Evolutionary conservation across 495 filamentous ascomycete species (phyloP), one percentile per base, ranked within the genome.

Genomic region (Aspergillus haitiensis): DNA sequence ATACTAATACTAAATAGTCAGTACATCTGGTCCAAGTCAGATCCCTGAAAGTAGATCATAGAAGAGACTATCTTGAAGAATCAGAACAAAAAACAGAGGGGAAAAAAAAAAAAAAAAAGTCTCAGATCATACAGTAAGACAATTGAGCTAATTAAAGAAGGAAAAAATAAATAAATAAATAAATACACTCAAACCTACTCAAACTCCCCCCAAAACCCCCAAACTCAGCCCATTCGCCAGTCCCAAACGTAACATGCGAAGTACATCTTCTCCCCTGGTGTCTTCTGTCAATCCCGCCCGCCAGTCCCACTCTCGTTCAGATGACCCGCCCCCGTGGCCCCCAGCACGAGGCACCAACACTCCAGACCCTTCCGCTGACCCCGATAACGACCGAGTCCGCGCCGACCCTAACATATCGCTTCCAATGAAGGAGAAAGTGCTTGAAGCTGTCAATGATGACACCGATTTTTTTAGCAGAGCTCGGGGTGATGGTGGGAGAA

Each of bases 301-400:
- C 92, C 92, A 97, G 74, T 97, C 92, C 92, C 92, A 96, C 0
- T 87, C 88, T 52, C 90, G 77, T 56, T 74, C 72, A 15, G 59
- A 58, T 18, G 50, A 55, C 33, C 75, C 71, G 11, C 75, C 77
- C 64, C 42, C 50, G 5, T 81, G 78, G 33, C 52, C 65, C 13
- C 69, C 69, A 37, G 65, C 63, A 21, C 67, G 67, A 15, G 74
- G 73, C 5, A 86, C 77, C 18, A 88, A 67, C 32, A 87, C 82
- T 0, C 79, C 80, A 32, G 81, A 84, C 50, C 80, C 77, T 37
- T 80, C 70, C 58, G 83, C 78, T 4, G 78, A 83, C 51, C 76
- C 80, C 50, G 82, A 82, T 61, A 60, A 72, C 35, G 84, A 86
- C 4, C 65, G 68, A 1, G 65, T 67, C n/a, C 73, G 69, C 3